Evolutionary conservation across 2,329 filamentous ascomycete species (phyloP).

Genomic region (Fusarium anthophilum): DNA sequence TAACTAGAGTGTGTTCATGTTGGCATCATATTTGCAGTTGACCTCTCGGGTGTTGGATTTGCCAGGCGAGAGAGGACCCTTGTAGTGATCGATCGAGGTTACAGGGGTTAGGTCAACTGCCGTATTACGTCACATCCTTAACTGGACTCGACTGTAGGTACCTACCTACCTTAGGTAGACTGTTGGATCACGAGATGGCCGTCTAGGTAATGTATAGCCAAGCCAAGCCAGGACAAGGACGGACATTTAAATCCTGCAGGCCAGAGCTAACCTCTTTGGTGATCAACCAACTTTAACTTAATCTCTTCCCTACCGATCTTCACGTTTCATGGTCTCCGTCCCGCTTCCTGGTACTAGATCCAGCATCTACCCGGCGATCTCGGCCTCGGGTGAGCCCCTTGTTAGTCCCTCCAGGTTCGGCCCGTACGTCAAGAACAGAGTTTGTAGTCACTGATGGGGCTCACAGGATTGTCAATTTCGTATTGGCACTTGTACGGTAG

Average conservation of each 20-base stretch:
- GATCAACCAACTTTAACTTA: neutral
- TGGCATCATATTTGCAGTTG: neutral
- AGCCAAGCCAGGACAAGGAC: neutral
- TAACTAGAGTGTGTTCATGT: slow-evolving; percentile 1
- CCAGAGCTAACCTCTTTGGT: neutral
- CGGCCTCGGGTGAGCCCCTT: neutral
- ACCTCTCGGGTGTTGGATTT: neutral
- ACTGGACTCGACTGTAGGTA: neutral
- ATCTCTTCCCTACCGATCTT: neutral
- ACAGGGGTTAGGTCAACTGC: slow-evolving; percentile 1
- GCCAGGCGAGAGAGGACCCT: neutral
- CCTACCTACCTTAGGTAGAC: no score
- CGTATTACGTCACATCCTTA: slow-evolving; percentile 8
- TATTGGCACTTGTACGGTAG: neutral
- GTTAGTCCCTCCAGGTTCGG: slow-evolving; percentile 1
- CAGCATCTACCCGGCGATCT: slow-evolving; percentile 2
- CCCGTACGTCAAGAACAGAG: neutral
- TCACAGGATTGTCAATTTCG: neutral
- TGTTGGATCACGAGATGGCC: neutral
- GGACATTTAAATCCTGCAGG: neutral
- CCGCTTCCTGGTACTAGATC: slow-evolving; percentile 3
- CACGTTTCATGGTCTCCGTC: neutral
- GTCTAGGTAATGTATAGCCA: no score
- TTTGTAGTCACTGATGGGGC: neutral
- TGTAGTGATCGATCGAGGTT: neutral